A percentile compares a stretch with the other conserved stretches of the same genome.
phyloP scores from a whole-genome alignment of 179 eudicot genomes.

The Amaranthus tricolor region DNA sequence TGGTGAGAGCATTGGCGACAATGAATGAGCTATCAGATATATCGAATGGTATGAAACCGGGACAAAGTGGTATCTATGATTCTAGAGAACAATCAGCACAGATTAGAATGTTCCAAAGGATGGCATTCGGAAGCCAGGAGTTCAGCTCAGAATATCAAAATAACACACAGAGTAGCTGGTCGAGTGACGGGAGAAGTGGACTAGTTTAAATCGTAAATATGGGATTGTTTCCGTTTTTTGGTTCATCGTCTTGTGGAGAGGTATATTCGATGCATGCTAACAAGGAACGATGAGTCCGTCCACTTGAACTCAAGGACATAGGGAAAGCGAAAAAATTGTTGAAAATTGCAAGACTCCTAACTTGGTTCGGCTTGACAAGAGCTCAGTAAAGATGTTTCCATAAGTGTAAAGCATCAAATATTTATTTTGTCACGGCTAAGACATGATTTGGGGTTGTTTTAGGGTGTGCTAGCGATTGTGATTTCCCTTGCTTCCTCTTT shows the following conservation, averaged over 20 bases:
- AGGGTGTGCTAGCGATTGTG: constrained; percentile 14
- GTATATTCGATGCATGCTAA: constrained; percentile 12
- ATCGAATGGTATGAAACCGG: constrained; percentile 81
- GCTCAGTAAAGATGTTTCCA: neutral
- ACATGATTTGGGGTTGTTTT: constrained; percentile 14
- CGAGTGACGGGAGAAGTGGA: constrained; percentile 37
- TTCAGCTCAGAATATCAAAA: constrained; percentile 49
- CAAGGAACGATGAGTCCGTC: constrained; percentile 1
- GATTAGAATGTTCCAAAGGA: constrained; percentile 75
- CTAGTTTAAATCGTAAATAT: constrained; percentile 6
- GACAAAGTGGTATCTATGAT: constrained; percentile 65
- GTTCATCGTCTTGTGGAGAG: constrained; percentile 5
- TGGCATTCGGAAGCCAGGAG: constrained; percentile 92
- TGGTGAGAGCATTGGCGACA: constrained; percentile 80
- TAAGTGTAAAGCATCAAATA: constrained; percentile 5
- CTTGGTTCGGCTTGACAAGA: constrained; percentile 20
- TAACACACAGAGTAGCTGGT: constrained; percentile 50
- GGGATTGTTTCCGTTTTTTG: constrained; percentile 7
- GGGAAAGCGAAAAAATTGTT: constrained; percentile 11
- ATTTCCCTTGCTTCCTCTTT: neutral
- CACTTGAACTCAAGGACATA: constrained; percentile 2
- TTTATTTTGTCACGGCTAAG: neutral
- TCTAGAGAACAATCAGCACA: constrained; percentile 88
- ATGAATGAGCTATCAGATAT: constrained; percentile 57
- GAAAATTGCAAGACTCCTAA: neutral